These are phyloP conservation scores for Pontederia paniculata DNA, from an alignment of 176 grass and related monocot genomes.

Conservation along the genomic window DNA sequence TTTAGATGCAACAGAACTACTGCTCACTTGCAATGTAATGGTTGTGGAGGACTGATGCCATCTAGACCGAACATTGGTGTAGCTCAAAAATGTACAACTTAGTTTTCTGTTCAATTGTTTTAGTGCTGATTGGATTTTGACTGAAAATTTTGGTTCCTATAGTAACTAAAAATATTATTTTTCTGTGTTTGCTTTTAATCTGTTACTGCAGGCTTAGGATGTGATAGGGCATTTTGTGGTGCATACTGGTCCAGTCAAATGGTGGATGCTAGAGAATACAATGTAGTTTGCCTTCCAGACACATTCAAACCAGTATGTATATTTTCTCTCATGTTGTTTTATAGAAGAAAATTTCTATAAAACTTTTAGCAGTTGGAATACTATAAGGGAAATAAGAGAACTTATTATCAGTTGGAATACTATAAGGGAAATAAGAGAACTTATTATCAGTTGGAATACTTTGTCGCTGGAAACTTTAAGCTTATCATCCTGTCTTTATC, in stretches of 20 bases:
- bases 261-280: slow-evolving; percentile 57
- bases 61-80: slow-evolving; percentile 46
- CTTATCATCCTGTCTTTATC: slow-evolving; percentile 2
- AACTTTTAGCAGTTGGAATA: neutral
- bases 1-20: slow-evolving; percentile 64
- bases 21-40: slow-evolving; percentile 64
- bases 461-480: slow-evolving; percentile 9
- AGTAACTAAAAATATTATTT: neutral
- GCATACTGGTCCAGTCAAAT: slow-evolving; percentile 79
- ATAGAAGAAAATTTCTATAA: neutral
- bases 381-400: neutral
- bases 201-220: slow-evolving; percentile 51
- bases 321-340: neutral
- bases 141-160: neutral
- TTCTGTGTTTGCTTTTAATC: neutral
- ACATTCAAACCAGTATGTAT: slow-evolving; percentile 59
- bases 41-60: slow-evolving; percentile 69
- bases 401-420: neutral
- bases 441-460: neutral
- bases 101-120: slow-evolving; percentile 4
- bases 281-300: slow-evolving; percentile 53
- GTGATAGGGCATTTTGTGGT: slow-evolving; percentile 63
- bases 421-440: neutral
- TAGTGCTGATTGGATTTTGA: slow-evolving; percentile 8
- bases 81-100: slow-evolving; percentile 58